Conservation (phyloP, 202 grass and related monocot species). For the Zizania palustris region DNA sequence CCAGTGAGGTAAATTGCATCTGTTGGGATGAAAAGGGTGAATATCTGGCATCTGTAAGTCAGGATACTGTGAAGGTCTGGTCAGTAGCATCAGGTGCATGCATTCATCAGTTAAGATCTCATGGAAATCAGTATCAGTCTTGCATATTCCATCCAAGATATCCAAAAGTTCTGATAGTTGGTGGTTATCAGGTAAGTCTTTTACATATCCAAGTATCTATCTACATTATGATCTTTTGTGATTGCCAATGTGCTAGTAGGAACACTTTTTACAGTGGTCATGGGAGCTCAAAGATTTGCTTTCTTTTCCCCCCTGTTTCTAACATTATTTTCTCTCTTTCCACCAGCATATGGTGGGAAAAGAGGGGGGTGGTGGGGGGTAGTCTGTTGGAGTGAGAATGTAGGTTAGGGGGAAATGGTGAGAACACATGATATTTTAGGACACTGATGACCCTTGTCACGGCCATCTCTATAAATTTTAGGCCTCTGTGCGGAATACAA, state of each 20-base stretch:
- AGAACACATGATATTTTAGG: neutral
- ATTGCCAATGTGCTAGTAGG: neutral
- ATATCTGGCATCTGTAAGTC: slow-evolving; percentile 77
- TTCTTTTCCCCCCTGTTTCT: too few relatives aligned
- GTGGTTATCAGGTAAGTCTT: slow-evolving; percentile 82
- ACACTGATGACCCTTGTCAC: too few relatives aligned
- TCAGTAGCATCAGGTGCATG: slow-evolving; percentile 54
- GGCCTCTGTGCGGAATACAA: too few relatives aligned
- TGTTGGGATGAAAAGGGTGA: slow-evolving; percentile 94
- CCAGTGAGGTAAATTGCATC: slow-evolving; percentile 69
- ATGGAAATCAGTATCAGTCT: slow-evolving; percentile 81
- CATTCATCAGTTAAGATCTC: slow-evolving; percentile 74
- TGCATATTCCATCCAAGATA: slow-evolving; percentile 87
- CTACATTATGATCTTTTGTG: neutral
- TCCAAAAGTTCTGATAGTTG: slow-evolving; percentile 80
- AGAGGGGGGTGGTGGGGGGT: too few relatives aligned
- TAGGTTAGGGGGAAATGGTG: neutral
- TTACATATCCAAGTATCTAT: neutral
- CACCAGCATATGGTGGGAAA: neutral
- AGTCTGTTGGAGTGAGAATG: neutral
- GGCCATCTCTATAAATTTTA: too few relatives aligned
- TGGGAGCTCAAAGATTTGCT: neutral
- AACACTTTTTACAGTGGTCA: neutral
- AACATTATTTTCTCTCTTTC: neutral
- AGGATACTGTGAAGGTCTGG: slow-evolving; percentile 89